Base-by-base conservation (phyloP, 129 eudicot species). In the Lactuca saligna region DNA sequence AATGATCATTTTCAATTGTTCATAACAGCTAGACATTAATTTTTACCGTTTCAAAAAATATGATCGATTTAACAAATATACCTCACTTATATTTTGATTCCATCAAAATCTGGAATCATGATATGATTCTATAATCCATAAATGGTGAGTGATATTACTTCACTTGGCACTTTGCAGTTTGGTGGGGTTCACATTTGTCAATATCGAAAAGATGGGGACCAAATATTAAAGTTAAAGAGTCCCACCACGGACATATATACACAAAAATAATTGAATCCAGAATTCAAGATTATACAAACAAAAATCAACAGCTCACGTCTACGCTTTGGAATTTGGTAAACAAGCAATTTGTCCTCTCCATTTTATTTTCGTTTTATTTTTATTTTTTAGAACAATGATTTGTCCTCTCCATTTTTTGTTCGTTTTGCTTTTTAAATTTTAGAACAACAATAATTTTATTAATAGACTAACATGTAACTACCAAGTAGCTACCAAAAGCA, bases 131-230 rank as follows among this genome's bases (percentile, higher is more conserved):
- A 46, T 46, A 12, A 11, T 46, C 15, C 15, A 46, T 46, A 12
- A 12, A 12, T 11, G 15, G 51, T 0, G 4, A 46, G 51, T 46
- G 51, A 46, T 0, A 34, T 37, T 60, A 14, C 8, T 65, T 31
- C 7, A 62, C 9, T 46, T 42, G 11, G 50, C 7, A 62, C 3
- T 46, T 42, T 7, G 50, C 55, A 66, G 54, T 63, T 53, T 50
- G 80, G 80, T 68, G 75, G 80, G 63, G 29, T 70, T 57, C 70
- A 76, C 59, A 68, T 69, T 76, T 76, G 80, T 76, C 75, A 35
- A 15, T 61, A 68, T 39, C 10, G 61, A 48, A 60, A 61, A 11
- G 38, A 51, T 15, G 9, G 55, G 70, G 80, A 53, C 75, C 70
- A 68, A 25, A 39, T 11, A 29, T 7, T 60, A 60, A 75, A 59